Conservation (phyloP, 202 grass and related monocot genomes). For the Panicum hallii region DNA sequence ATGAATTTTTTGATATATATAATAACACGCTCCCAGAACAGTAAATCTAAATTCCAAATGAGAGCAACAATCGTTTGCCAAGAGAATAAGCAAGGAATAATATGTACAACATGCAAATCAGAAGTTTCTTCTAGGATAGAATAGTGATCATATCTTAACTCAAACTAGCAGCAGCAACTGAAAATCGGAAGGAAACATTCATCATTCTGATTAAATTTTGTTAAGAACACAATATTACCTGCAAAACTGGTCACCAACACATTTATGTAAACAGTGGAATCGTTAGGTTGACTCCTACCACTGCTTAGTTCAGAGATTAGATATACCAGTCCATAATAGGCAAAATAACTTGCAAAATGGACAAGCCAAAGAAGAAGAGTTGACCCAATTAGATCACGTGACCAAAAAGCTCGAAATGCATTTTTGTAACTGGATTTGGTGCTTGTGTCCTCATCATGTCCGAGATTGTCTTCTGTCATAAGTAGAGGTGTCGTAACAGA, state of each 20-base stretch:
- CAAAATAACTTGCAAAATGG: constrained; percentile 46
- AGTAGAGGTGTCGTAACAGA: constrained; percentile 51
- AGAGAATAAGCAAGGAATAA: neutral
- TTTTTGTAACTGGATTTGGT: constrained; percentile 11
- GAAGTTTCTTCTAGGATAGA: neutral
- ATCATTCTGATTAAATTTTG: neutral
- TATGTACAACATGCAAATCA: neutral
- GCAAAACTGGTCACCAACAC: constrained; percentile 61
- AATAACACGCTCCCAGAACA: neutral
- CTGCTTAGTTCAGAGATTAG: constrained; percentile 57
- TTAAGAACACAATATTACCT: constrained; percentile 32
- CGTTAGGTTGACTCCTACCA: constrained; percentile 18
- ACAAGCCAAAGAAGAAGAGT: constrained; percentile 60
- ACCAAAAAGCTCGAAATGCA: constrained; percentile 42
- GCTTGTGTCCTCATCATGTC: constrained; percentile 12
- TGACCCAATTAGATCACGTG: constrained; percentile 47
- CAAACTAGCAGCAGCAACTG: neutral
- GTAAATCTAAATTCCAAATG: neutral
- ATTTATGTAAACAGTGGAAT: constrained; percentile 54
- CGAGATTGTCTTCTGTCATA: neutral
- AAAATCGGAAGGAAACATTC: neutral
- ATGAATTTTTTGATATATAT: neutral
- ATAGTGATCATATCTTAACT: neutral
- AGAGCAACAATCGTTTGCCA: neutral
- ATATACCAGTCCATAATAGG: constrained; percentile 61